Evolutionary conservation across 805 yeast species (phyloP).

Genomic region (Ascoidea rubescens): DNA sequence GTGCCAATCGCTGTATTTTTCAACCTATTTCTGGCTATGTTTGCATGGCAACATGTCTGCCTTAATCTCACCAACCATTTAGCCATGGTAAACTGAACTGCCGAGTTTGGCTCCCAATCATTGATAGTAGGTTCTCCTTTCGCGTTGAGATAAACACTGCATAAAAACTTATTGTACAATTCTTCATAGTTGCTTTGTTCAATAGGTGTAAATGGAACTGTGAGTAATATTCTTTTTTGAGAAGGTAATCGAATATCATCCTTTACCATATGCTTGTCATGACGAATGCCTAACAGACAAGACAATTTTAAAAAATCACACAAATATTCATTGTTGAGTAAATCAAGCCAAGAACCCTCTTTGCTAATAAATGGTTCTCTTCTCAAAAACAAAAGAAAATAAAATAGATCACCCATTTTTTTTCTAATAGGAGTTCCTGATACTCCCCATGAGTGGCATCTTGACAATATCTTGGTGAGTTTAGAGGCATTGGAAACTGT

Average conservation of each 20-base stretch:
- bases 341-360: conserved; percentile 11
- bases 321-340: conserved; percentile 13
- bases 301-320: conserved; percentile 39
- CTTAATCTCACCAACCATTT: conserved; percentile 59
- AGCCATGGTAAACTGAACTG: conserved; percentile 35
- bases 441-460: conserved; percentile 93
- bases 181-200: conserved; percentile 77
- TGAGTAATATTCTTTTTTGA: conserved; percentile 55
- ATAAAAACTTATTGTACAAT: conserved; percentile 42
- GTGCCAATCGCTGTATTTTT: conserved; percentile 12
- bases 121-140: conserved; percentile 34
- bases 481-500: conserved; percentile 65
- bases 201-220: conserved; percentile 65
- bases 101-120: conserved; percentile 32
- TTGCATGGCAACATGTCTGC: conserved; percentile 77
- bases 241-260: conserved; percentile 67
- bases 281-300: conserved; percentile 47
- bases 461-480: conserved; percentile 66
- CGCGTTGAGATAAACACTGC: conserved; percentile 38
- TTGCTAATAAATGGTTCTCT: conserved; percentile 45
- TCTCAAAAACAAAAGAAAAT: conserved; percentile 55
- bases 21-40: conserved; percentile 17
- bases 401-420: conserved; percentile 51
- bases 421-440: conserved; percentile 86
- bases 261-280: conserved; percentile 73